phyloP scores from a whole-genome alignment of 225 moss, liverwort and hornwort genomes.

The Sphagnum tenellum region DNA sequence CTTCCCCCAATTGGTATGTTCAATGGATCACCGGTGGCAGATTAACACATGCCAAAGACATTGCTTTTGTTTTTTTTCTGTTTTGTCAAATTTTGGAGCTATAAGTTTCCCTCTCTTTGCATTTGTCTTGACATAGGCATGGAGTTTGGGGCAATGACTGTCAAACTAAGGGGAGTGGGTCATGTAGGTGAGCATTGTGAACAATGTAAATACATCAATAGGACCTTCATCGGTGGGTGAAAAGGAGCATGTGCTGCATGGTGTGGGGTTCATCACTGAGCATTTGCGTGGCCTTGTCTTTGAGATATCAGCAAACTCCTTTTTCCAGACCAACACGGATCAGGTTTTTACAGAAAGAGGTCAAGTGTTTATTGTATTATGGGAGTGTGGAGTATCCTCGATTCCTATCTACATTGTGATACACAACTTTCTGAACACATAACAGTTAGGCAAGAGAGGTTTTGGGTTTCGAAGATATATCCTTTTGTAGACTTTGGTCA shows the following conservation, averaged over 20 bases:
- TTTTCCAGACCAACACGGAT: conserved; percentile 85
- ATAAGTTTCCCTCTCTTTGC: too few relatives aligned
- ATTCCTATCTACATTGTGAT: too few relatives aligned
- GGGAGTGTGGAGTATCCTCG: too few relatives aligned
- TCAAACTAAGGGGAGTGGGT: background rate
- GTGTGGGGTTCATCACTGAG: conserved; percentile 67
- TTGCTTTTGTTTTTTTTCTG: too few relatives aligned
- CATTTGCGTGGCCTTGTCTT: conserved; percentile 73
- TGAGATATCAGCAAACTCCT: conserved; percentile 93
- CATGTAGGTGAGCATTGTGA: conserved; percentile 76
- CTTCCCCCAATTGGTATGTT: conserved; percentile 78
- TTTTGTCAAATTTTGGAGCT: too few relatives aligned
- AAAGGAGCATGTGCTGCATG: conserved; percentile 73
- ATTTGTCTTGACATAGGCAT: too few relatives aligned
- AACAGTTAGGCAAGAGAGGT: too few relatives aligned
- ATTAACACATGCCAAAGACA: background rate
- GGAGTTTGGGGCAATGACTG: background rate
- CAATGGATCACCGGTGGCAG: background rate
- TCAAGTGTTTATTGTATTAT: too few relatives aligned
- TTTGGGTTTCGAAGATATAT: too few relatives aligned
- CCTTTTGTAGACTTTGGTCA: too few relatives aligned
- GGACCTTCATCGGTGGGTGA: conserved; percentile 74
- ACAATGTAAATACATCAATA: conserved; percentile 76
- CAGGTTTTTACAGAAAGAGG: conserved; percentile 34
- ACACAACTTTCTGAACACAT: too few relatives aligned